Base-by-base conservation (phyloP, 805 yeast species). In the Helenozyma rhizophorensis region DNA sequence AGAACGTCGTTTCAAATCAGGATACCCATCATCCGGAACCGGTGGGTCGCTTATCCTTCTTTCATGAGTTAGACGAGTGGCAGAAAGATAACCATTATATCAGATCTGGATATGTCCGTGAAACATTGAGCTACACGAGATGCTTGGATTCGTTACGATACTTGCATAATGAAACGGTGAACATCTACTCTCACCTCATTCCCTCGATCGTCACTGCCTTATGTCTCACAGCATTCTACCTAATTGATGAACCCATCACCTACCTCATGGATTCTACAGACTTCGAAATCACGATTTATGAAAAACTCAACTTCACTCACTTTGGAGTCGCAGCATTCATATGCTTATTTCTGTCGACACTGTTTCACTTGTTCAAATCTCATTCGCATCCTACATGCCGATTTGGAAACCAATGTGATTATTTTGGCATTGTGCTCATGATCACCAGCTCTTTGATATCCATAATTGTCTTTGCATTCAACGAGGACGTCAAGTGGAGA, bases 21-120 rank as follows among this genome's bases (percentile, higher is more conserved):
- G 14, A 15, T 7, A 7, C 3, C 1, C 25, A 22, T 4, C 6
- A 8, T 21, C 11, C 33, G 9, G 16, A 17, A 12, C 8, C 13
- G n/a, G 12, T 17, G 8, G 19, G 8, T 17, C 19, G 19, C 5
- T 17, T 45, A 9, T 39, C 42, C 27, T 60, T 54, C 27, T 81
- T 69, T 62, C 70, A 76, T 37, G 81, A 81, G 42, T 53, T 83
- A 17, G 83, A 79, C 15, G 71, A 60, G 11, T 83, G 93, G 93
- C 88, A 81, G 50, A 65, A 72, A 37, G 93, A 83, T 50, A 83
- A 83, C 52, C 82, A 78, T 43, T 78, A 56, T 50, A 83, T 83
- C 28, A 51, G 62, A 25, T 61, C 76, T 1, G 87, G 87, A 4
- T 83, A 83, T 47, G 80, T 83, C 13, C 67, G 64, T 21, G 77